phyloP scores from a whole-genome alignment of 2,329 filamentous ascomycete species.

The Colletotrichum tanaceti region DNA sequence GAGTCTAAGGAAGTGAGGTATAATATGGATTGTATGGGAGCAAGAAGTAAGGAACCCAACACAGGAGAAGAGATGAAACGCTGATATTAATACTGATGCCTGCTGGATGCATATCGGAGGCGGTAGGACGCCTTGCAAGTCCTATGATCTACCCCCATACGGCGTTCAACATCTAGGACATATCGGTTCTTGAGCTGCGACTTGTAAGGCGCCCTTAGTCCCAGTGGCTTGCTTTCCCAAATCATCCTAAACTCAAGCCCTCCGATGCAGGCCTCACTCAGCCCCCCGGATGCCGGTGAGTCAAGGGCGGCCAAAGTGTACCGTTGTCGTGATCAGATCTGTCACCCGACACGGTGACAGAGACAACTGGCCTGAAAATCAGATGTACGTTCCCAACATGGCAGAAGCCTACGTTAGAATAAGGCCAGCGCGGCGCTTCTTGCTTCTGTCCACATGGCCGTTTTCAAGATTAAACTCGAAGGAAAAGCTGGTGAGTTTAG shows the following conservation, averaged over 20 bases:
- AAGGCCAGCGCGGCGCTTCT: too few species aligned
- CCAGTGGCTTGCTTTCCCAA: constrained; percentile 9
- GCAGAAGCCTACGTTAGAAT: too few species aligned
- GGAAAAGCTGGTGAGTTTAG: too few species aligned
- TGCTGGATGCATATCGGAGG: too few species aligned
- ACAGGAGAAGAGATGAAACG: background rate
- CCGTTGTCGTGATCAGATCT: background rate
- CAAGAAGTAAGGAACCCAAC: background rate
- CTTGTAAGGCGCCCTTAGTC: background rate
- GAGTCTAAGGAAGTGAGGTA: background rate
- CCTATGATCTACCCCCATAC: background rate
- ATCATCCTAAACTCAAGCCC: background rate
- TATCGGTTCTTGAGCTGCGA: background rate
- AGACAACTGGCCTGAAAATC: background rate
- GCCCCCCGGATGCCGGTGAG: constrained; percentile 19
- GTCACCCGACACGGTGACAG: background rate
- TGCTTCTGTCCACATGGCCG: too few species aligned
- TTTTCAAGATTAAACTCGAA: too few species aligned
- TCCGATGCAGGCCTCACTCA: constrained; percentile 12
- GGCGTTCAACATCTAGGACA: background rate
- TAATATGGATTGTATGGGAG: too few species aligned
- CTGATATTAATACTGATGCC: background rate
- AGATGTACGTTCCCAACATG: rapidly evolving
- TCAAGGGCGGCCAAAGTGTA: constrained; percentile 15
- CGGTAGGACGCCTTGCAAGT: background rate